Evolutionary conservation across 352 stramenopile species (phyloP), one percentile per base, ranked within the genome.

Genomic region (Globisporangium nunn): DNA sequence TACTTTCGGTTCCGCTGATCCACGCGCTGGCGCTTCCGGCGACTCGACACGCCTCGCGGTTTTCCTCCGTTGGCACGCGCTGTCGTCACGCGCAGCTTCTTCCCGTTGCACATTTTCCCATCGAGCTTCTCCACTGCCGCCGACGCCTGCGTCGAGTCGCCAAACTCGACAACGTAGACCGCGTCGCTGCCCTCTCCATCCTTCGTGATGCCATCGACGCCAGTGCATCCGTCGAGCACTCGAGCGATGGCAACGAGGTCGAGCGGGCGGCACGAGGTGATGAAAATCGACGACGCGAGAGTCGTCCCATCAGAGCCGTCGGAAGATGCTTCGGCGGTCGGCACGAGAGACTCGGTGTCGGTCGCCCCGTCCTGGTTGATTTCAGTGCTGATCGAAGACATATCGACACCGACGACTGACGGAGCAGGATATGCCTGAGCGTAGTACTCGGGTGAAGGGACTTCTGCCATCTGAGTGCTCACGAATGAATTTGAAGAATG

Each of bases 11-110:
- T 37, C 35, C 52, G 69, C 28, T 59, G 66, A 51, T 88, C 81
- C 30, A 91, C 57, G 39, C 81, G 78, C 59, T 91, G 81, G 31
- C 81, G 68, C 61, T 91, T 91, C 30, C 81, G 76, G 52, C 75
- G 74, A 33, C 81, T 76, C 23, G 78, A 71, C 0, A 58, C 70
- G 8, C 65, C 54, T 2, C 73, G 52, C 28, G 58, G 47, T 4
- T 60, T 59, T 28, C 23, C 53, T 8, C 53, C 54, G 6, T 73
- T 11, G 1, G 61, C 15, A 37, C 28, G 47, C 55, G 61, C 35
- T 0, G 50, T 10, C 6, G 29, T 59, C 15, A 77, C 76, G 33
- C 68, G 73, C 44, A 91, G 65, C 51, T 78, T 88, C 29, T 74
- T 72, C 0, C 71, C 75, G 59, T 73, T 67, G 59, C 76, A 88